Evolutionary conservation across 1,139 yeast genomes (phyloP).

Genomic region (Scheffersomyces segobiensis): DNA sequence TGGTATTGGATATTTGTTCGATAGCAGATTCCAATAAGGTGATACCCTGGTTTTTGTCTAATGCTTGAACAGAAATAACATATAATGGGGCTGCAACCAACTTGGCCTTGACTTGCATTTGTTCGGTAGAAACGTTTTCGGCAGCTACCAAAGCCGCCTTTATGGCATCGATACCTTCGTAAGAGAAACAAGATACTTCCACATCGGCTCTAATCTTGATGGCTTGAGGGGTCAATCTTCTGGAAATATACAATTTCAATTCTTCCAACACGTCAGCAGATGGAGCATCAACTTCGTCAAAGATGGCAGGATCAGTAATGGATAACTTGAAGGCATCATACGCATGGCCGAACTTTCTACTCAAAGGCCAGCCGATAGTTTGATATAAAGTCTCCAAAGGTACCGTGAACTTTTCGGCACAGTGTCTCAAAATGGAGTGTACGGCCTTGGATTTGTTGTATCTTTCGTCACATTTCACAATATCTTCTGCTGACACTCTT

Average conservation of each 20-base stretch:
- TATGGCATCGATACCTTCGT: conserved; percentile 98
- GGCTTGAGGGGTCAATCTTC: conserved; percentile 97
- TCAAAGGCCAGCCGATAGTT: conserved; percentile 95
- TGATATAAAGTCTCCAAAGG: conserved; percentile 84
- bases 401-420: conserved; percentile 93
- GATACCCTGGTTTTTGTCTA: conserved; percentile 88
- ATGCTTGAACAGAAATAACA: conserved; percentile 88
- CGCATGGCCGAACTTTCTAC: conserved; percentile 94
- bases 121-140: conserved; percentile 80
- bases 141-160: conserved; percentile 86
- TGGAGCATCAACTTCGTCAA: conserved; percentile 78
- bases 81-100: conserved; percentile 97
- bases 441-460: conserved; percentile 97
- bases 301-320: conserved; percentile 87
- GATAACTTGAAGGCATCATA: conserved; percentile 97
- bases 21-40: conserved; percentile 78
- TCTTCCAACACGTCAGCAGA: conserved; percentile 74
- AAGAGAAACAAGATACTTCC: conserved; percentile 94
- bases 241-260: conserved; percentile 79
- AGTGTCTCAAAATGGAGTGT: conserved; percentile 94
- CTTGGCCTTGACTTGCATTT: conserved; percentile 84
- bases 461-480: conserved; percentile 95
- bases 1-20: conserved; percentile 66
- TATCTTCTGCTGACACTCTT: conserved; percentile 98
- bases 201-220: conserved; percentile 97